A percentile compares a stretch with the other conserved stretches of the same genome.
phyloP scores from a whole-genome alignment of 139 green algal genomes.

The Micractinium conductrix region DNA sequence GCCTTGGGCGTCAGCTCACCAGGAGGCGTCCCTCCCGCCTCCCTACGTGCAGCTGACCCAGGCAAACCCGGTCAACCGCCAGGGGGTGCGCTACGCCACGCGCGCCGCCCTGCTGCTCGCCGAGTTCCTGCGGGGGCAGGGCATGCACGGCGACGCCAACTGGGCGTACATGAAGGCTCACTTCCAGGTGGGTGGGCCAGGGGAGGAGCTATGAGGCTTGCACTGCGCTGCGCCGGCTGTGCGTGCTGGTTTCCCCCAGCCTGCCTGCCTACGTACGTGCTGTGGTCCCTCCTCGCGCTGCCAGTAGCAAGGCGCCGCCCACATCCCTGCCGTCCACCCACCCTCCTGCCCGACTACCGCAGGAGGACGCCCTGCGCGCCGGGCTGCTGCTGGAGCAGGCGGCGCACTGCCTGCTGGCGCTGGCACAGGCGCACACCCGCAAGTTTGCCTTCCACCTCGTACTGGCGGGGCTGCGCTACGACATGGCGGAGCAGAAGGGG shows the following conservation, averaged over 20 bases:
- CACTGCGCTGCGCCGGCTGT: no score
- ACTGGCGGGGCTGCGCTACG: constrained; percentile 89
- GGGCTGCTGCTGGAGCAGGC: constrained; percentile 90
- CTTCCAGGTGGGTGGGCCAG: constrained; percentile 55
- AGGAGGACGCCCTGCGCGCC: constrained; percentile 80
- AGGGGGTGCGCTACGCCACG: constrained; percentile 61
- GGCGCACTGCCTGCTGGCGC: constrained; percentile 75
- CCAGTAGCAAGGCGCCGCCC: no score
- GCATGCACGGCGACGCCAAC: constrained; percentile 59
- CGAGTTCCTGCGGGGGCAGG: constrained; percentile 41
- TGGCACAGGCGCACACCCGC: constrained; percentile 50
- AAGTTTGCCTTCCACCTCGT: constrained; percentile 93
- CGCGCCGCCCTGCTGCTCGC: constrained; percentile 56
- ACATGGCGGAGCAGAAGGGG: constrained; percentile 60
- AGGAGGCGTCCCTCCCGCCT: no score
- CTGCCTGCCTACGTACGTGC: not conserved
- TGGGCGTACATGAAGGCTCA: constrained; percentile 79
- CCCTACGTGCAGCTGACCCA: constrained; percentile 24
- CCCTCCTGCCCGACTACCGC: not conserved
- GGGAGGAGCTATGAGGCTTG: no score
- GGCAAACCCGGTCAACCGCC: constrained; percentile 11
- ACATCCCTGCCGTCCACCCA: not conserved
- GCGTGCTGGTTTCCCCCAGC: not conserved
- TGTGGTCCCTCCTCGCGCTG: no score
- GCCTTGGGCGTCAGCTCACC: no score